These are phyloP conservation scores for Helenozyma rhizophorensis DNA, from an alignment of 805 yeast genomes.

Conservation along the genomic window DNA sequence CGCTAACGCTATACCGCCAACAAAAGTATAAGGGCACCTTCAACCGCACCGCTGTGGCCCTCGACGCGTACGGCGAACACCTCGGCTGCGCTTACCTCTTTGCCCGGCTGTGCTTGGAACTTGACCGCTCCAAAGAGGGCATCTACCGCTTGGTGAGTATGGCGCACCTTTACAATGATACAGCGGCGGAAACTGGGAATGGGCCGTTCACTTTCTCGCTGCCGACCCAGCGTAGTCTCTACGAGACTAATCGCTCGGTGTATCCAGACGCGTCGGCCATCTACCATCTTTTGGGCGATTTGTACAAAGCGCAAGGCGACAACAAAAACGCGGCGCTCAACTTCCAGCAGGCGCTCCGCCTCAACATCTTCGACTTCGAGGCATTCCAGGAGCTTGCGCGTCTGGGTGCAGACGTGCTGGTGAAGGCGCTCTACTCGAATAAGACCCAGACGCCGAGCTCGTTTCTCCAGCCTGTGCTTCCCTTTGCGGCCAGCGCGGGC, in stretches of 20 bases:
- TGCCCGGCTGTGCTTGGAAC: constrained; percentile 60
- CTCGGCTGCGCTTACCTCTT: constrained; percentile 74
- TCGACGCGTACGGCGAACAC: constrained; percentile 45
- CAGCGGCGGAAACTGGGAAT: constrained; percentile 2
- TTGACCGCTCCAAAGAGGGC: constrained; percentile 59
- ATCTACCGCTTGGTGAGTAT: constrained; percentile 39
- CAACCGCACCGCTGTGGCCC: constrained; percentile 27
- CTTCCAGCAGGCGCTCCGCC: constrained; percentile 63
- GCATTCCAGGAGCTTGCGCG: constrained; percentile 73
- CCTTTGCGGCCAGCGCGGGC: neutral
- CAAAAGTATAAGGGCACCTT: constrained; percentile 61
- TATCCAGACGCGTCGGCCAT: constrained; percentile 70
- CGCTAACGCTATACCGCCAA: constrained; percentile 58
- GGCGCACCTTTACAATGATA: constrained; percentile 27
- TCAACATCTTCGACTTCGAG: constrained; percentile 82
- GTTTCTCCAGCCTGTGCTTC: neutral
- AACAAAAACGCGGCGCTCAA: constrained; percentile 59
- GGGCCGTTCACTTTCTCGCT: constrained; percentile 14
- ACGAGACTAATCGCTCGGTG: constrained; percentile 36
- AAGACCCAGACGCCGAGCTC: too few species aligned
- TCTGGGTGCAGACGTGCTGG: constrained; percentile 66
- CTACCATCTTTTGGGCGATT: constrained; percentile 64
- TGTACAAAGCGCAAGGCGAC: constrained; percentile 58
- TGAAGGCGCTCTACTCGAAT: constrained; percentile 47
- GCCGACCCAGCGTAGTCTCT: constrained; percentile 22